Conservation (phyloP, 2,329 filamentous ascomycete species). For the Hypomyces perniciosus region DNA sequence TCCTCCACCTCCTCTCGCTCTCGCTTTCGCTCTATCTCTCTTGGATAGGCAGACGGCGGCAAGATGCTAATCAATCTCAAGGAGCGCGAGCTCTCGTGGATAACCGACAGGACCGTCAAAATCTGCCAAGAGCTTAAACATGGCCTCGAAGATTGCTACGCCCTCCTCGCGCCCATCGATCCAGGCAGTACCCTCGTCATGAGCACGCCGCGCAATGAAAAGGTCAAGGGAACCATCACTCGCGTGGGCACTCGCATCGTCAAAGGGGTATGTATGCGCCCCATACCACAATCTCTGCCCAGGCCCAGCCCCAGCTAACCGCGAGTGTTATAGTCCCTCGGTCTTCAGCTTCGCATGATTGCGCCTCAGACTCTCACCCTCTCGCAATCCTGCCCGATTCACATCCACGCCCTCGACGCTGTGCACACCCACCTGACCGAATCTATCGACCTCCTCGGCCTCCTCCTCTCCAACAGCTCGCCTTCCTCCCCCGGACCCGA, state of each 20-base stretch:
- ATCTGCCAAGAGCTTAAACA: conserved; percentile 46
- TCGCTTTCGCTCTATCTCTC: neutral
- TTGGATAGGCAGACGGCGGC: neutral
- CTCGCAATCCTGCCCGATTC: conserved; percentile 43
- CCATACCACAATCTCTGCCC: neutral
- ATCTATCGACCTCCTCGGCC: conserved; percentile 74
- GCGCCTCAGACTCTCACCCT: conserved; percentile 45
- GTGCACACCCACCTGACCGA: conserved; percentile 75
- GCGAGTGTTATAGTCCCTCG: conserved; percentile 52
- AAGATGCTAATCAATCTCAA: conserved; percentile 29
- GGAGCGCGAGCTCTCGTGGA: conserved; percentile 51
- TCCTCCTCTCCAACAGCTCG: conserved; percentile 49
- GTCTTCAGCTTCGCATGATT: conserved; percentile 68
- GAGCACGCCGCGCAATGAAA: conserved; percentile 79
- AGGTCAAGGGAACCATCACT: conserved; percentile 87
- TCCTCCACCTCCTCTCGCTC: neutral
- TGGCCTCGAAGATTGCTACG: conserved; percentile 83
- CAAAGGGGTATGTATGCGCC: conserved; percentile 63
- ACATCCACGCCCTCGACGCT: conserved; percentile 63
- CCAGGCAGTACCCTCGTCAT: conserved; percentile 84
- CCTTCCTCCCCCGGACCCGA: conserved; percentile 46
- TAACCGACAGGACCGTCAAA: conserved; percentile 43
- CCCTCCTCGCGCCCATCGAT: conserved; percentile 76
- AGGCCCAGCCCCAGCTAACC: neutral
- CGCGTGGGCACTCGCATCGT: conserved; percentile 85